A percentile compares a stretch with the other conserved stretches of the same genome.
phyloP scores from a whole-genome alignment of 2,329 filamentous ascomycete genomes.

The Venturia pyrina region DNA sequence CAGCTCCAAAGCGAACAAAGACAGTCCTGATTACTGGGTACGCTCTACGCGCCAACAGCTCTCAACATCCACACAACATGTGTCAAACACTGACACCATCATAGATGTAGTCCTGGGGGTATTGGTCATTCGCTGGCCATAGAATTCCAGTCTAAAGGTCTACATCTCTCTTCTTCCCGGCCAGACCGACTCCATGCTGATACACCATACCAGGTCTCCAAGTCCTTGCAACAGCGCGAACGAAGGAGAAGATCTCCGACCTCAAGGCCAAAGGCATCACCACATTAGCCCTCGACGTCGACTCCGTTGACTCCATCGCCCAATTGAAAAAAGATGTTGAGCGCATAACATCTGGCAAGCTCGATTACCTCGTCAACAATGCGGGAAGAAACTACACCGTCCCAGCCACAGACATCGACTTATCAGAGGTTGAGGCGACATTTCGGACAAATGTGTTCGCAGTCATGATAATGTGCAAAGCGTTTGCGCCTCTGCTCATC shows the following conservation, averaged over 20 bases:
- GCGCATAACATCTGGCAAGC: slow-evolving; percentile 34
- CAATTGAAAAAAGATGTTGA: slow-evolving; percentile 37
- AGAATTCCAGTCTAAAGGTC: slow-evolving; percentile 42
- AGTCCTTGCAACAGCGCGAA: slow-evolving; percentile 49
- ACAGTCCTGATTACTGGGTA: slow-evolving; percentile 30
- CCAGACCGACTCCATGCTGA: neutral
- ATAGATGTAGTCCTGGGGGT: slow-evolving; percentile 42
- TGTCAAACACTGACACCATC: slow-evolving; percentile 3
- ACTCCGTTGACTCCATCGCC: slow-evolving; percentile 38
- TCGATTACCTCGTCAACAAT: slow-evolving; percentile 52
- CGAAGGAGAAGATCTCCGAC: slow-evolving; percentile 38
- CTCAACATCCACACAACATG: neutral
- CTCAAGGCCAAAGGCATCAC: slow-evolving; percentile 42
- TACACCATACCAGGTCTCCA: slow-evolving; percentile 32
- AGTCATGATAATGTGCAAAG: slow-evolving; percentile 48
- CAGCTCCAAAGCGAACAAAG: slow-evolving; percentile 13
- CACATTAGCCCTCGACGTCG: slow-evolving; percentile 45
- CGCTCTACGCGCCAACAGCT: slow-evolving; percentile 12
- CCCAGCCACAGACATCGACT: slow-evolving; percentile 45
- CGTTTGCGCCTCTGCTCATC: slow-evolving; percentile 45
- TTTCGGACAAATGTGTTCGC: slow-evolving; percentile 48
- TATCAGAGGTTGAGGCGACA: slow-evolving; percentile 34
- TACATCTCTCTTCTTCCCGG: neutral
- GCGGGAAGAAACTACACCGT: slow-evolving; percentile 48
- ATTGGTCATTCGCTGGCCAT: slow-evolving; percentile 50